Evolutionary conservation across 139 green algal genomes (phyloP).

Genomic region (Chlamydomonas sp.): DNA sequence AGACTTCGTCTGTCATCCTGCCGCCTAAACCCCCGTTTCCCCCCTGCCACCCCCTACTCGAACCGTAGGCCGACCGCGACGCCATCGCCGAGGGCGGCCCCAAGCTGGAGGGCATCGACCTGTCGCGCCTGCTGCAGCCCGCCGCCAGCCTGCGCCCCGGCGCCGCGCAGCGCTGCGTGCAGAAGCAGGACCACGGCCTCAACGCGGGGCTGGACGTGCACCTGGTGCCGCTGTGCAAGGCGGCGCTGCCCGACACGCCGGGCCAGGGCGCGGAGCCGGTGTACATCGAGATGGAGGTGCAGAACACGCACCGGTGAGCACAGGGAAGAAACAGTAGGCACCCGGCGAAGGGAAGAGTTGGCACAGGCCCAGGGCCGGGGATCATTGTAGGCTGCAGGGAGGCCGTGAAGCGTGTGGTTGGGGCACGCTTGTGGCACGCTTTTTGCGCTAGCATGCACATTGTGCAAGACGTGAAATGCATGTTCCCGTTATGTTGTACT

Average conservation of each 20-base stretch:
- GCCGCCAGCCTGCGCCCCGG: constrained; percentile 84
- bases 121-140: constrained; percentile 85
- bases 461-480: too few species aligned
- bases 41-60: background rate
- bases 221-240: constrained; percentile 79
- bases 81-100: constrained; percentile 30
- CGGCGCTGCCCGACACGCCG: constrained; percentile 67
- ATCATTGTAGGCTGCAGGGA: background rate
- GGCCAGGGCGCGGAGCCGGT: constrained; percentile 55
- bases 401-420: background rate
- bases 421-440: background rate
- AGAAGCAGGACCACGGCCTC: constrained; percentile 89
- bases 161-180: constrained; percentile 77
- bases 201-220: constrained; percentile 83
- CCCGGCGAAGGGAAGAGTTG: too few species aligned
- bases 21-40: too few species aligned
- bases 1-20: too few species aligned
- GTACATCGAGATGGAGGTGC: constrained; percentile 79
- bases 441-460: background rate
- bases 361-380: background rate
- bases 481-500: too few species aligned
- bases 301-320: constrained; percentile 82
- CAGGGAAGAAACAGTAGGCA: too few species aligned
- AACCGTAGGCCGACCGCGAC: background rate
- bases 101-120: constrained; percentile 80